Conservation (phyloP, 805 yeast species). For the Metschnikowia shivogae region DNA sequence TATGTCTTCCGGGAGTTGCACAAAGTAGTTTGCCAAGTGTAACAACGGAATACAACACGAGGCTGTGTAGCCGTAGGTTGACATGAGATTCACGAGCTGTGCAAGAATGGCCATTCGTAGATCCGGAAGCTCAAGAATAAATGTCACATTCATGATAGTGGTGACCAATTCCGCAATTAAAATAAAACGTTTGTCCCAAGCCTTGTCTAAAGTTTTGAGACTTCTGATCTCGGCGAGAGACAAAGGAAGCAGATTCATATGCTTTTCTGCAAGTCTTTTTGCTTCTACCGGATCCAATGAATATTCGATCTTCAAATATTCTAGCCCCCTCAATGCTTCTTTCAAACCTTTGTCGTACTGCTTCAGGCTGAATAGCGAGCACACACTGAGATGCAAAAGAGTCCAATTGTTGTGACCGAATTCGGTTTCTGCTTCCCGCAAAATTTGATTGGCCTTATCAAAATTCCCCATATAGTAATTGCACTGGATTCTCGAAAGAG, state of each 20-base stretch:
- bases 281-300: slow-evolving; percentile 24
- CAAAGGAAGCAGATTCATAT: slow-evolving; percentile 32
- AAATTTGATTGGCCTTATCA: slow-evolving; percentile 32
- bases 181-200: slow-evolving; percentile 24
- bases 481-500: slow-evolving; percentile 32
- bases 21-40: slow-evolving; percentile 33
- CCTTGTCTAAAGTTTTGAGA: slow-evolving; percentile 19
- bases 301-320: slow-evolving; percentile 32
- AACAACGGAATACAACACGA: slow-evolving; percentile 38
- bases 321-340: slow-evolving; percentile 33
- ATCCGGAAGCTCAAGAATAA: slow-evolving; percentile 21
- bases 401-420: slow-evolving; percentile 34
- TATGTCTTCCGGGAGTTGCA: slow-evolving; percentile 23
- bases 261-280: slow-evolving; percentile 16
- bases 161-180: slow-evolving; percentile 40
- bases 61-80: slow-evolving; percentile 38
- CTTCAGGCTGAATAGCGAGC: slow-evolving; percentile 31
- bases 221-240: slow-evolving; percentile 36
- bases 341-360: slow-evolving; percentile 28
- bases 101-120: slow-evolving; percentile 31
- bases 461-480: slow-evolving; percentile 26
- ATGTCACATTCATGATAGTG: slow-evolving; percentile 34
- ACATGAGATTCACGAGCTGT: slow-evolving; percentile 31
- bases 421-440: slow-evolving; percentile 25
- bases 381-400: slow-evolving; percentile 34